These are phyloP conservation scores for Rhynchosporium graminicola DNA, from an alignment of 2,329 filamentous ascomycete species.

Conservation along the genomic window DNA sequence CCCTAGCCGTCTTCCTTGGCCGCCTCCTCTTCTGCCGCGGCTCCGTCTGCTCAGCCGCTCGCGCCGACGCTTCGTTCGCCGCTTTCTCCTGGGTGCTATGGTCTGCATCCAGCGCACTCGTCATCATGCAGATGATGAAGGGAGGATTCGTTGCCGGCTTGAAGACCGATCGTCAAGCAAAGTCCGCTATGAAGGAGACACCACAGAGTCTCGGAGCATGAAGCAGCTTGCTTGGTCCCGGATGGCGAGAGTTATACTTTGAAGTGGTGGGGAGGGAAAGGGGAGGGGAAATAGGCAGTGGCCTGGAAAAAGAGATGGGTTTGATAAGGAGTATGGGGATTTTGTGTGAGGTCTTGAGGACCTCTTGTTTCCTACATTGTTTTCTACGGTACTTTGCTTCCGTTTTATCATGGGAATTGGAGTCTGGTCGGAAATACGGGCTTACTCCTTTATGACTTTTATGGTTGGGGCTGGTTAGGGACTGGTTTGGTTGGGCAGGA, in stretches of 20 bases:
- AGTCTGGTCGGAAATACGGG: not conserved
- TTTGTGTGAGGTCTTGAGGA: constrained; percentile 25
- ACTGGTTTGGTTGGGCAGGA: not conserved
- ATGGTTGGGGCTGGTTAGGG: not conserved
- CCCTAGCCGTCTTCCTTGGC: constrained; percentile 57
- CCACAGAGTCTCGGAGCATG: constrained; percentile 25
- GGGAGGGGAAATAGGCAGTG: constrained; percentile 11
- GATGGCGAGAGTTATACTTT: not conserved
- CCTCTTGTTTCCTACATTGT: not conserved
- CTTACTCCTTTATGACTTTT: constrained; percentile 5
- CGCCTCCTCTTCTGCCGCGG: constrained; percentile 58
- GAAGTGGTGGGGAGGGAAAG: constrained; percentile 7
- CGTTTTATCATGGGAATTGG: not conserved
- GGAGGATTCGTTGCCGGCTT: constrained; percentile 40
- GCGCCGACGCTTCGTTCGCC: constrained; percentile 55
- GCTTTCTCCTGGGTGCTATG: constrained; percentile 56
- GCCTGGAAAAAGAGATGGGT: constrained; percentile 17
- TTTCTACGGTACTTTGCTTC: not conserved
- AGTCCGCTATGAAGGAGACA: constrained; percentile 37
- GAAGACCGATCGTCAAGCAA: constrained; percentile 36
- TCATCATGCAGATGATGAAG: constrained; percentile 51
- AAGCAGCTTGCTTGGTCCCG: constrained; percentile 10
- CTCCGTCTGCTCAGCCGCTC: constrained; percentile 56
- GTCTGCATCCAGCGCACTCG: constrained; percentile 50
- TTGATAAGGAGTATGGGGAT: constrained; percentile 22